Conservation (phyloP, 2,329 filamentous ascomycete genomes). For the Apiospora hydei region DNA sequence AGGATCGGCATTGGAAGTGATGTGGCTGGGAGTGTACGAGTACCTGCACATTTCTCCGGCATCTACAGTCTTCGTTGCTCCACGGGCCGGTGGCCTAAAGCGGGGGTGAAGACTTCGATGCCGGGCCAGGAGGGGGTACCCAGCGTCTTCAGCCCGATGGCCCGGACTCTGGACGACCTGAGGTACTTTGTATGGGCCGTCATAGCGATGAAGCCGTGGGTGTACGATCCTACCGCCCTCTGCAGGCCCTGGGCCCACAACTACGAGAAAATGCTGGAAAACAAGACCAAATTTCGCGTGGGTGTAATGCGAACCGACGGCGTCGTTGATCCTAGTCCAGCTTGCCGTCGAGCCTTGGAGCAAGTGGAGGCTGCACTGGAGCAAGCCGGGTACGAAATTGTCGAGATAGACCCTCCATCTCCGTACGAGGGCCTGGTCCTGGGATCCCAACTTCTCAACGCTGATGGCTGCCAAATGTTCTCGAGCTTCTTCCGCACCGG, state of each 20-base stretch:
- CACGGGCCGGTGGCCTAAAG: slow-evolving; percentile 89
- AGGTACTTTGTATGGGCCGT: slow-evolving; percentile 83
- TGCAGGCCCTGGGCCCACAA: slow-evolving; percentile 80
- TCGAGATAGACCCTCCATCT: slow-evolving; percentile 67
- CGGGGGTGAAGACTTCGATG: slow-evolving; percentile 86
- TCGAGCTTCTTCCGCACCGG: slow-evolving; percentile 77
- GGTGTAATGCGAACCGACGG: slow-evolving; percentile 81
- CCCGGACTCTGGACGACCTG: slow-evolving; percentile 82
- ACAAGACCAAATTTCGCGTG: slow-evolving; percentile 71
- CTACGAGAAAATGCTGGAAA: slow-evolving; percentile 63
- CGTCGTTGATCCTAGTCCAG: slow-evolving; percentile 86
- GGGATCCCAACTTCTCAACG: slow-evolving; percentile 81
- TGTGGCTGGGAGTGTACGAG: slow-evolving; percentile 87
- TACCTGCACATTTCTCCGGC: slow-evolving; percentile 87
- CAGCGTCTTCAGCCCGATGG: slow-evolving; percentile 92
- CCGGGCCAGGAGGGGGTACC: slow-evolving; percentile 89
- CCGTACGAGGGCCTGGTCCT: slow-evolving; percentile 79
- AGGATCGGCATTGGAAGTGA: slow-evolving; percentile 91
- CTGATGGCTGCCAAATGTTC: slow-evolving; percentile 84
- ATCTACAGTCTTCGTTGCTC: slow-evolving; percentile 89
- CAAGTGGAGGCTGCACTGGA: slow-evolving; percentile 73
- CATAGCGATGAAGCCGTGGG: slow-evolving; percentile 85
- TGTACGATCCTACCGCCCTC: slow-evolving; percentile 85
- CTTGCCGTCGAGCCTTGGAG: slow-evolving; percentile 78
- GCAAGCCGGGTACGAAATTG: slow-evolving; percentile 77